These are phyloP conservation scores for Daldinia concentrica DNA, from an alignment of 495 filamentous ascomycete genomes.

Conservation along the genomic window DNA sequence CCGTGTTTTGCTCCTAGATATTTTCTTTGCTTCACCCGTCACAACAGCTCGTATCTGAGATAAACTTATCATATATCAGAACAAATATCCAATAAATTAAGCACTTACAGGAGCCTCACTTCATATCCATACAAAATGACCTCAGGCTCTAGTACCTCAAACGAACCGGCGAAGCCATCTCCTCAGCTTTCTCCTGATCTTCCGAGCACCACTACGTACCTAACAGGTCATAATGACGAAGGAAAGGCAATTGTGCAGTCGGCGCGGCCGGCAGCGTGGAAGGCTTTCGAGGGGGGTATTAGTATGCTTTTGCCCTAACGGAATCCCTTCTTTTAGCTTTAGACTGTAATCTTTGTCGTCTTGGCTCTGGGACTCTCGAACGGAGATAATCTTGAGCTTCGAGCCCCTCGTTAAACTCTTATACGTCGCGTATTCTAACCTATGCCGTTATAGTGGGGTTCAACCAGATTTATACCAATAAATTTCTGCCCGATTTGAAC, in stretches of 20 bases:
- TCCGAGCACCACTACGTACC: conserved; percentile 48
- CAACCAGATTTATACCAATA: conserved; percentile 59
- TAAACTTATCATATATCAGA: background rate
- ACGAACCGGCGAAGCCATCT: conserved; percentile 8
- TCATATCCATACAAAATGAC: background rate
- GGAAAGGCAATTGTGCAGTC: conserved; percentile 53
- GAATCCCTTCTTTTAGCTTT: background rate
- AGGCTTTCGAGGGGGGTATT: conserved; percentile 30
- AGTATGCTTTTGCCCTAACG: conserved; percentile 20
- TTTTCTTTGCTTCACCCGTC: background rate
- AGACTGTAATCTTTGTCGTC: background rate
- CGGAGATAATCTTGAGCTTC: background rate
- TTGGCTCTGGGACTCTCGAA: background rate
- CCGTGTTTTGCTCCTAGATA: background rate
- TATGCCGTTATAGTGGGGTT: conserved; percentile 26
- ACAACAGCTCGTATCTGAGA: background rate
- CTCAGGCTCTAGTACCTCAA: background rate
- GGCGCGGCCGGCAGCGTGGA: conserved; percentile 40
- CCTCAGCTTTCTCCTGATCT: conserved; percentile 45
- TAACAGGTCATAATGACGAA: conserved; percentile 51
- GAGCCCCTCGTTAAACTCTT: background rate
- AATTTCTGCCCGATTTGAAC: conserved; percentile 64
- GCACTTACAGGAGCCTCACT: background rate
- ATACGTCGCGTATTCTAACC: conserved; percentile 4
- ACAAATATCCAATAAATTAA: background rate